Conservation (phyloP, 306 rosid genomes). For the Prunus kanzakura region DNA sequence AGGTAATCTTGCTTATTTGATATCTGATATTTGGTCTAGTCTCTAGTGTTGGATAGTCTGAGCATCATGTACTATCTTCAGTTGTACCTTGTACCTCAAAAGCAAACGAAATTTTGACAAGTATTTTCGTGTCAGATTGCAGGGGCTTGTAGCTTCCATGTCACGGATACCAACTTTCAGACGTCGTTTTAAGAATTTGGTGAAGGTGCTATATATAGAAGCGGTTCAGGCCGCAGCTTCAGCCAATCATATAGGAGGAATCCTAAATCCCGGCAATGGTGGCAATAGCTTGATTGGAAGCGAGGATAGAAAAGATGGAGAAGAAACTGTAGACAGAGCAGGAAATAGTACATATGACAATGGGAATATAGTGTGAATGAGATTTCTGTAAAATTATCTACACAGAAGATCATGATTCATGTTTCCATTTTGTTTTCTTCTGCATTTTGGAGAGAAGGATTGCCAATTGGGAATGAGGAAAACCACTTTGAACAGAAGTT, state of each 20-base stretch:
- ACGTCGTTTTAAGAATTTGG: constrained; percentile 53
- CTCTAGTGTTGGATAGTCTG: neutral
- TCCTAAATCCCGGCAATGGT: neutral
- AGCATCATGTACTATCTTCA: neutral
- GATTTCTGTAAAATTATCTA: neutral
- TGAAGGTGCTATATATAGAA: constrained; percentile 63
- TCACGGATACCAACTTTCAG: constrained; percentile 71
- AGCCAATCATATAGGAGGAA: constrained; percentile 32
- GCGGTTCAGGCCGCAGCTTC: constrained; percentile 49
- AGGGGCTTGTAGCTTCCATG: constrained; percentile 68
- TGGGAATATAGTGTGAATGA: constrained; percentile 21
- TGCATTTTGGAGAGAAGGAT: too few species aligned
- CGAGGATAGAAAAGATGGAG: constrained; percentile 11
- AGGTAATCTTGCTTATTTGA: constrained; percentile 37
- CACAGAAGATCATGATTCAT: neutral
- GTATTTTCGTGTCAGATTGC: constrained; percentile 41
- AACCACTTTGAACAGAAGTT: too few species aligned
- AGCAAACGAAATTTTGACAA: neutral
- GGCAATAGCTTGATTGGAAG: constrained; percentile 13
- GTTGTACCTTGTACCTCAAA: neutral
- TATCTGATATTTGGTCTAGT: neutral
- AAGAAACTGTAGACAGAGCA: constrained; percentile 11
- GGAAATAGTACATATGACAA: neutral
- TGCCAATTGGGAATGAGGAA: too few species aligned
- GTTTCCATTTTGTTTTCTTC: neutral